Base-by-base conservation (phyloP, 257 asterid genomes). In the Agastache rugosa region DNA sequence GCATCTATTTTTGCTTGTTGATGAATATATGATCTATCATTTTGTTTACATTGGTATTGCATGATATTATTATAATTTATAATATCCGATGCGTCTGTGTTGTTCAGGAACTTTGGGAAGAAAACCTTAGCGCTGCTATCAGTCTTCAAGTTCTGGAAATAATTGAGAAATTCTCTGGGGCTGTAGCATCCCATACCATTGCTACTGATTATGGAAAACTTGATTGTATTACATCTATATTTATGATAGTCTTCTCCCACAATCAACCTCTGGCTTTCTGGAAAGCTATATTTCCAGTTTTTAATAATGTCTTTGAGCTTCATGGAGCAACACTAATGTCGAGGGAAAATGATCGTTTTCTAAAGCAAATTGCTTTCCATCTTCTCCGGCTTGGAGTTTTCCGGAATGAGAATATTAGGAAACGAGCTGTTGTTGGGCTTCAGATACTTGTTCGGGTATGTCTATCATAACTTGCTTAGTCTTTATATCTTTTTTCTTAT, bases 31-130 rank as follows among this genome's bases (percentile, higher is more conserved):
- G n/a, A 58, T 50, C 59, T 19, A 17, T 42, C 41, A 47, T 54
- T 70, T 17, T 66, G 8, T 35, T 34, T 16, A 10, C 53, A 8
- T 69, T 71, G 73, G 68, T 29, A 20, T 53, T 68, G 19, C 59
- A 19, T 65, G 72, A 65, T 74, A 64, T 15, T 51, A 27, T 80
- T 22, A 9, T 60, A 45, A 69, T 62, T 80, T 29, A 9, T 60
- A 37, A 69, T 62, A 58, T 71, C 44, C 59, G 45, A 67, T 82
- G 61, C 71, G 42, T 73, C 62, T 67, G 55, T 68, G 25, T 47
- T 78, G 76, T 77, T 82, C 87, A 95, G 99, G 98, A 95, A 82
- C 97, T 95, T 71, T 95, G 99, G 99, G 99, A 95, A 82, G 99
- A 95, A 81, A 95, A 93, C 87, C 85, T 95, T 80, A 91, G 93